Percentiles rank a stretch among this genome's conserved stretches.
Conservation (phyloP, 2,329 filamentous ascomycete species). For the Sphaerulina vaccinii region DNA sequence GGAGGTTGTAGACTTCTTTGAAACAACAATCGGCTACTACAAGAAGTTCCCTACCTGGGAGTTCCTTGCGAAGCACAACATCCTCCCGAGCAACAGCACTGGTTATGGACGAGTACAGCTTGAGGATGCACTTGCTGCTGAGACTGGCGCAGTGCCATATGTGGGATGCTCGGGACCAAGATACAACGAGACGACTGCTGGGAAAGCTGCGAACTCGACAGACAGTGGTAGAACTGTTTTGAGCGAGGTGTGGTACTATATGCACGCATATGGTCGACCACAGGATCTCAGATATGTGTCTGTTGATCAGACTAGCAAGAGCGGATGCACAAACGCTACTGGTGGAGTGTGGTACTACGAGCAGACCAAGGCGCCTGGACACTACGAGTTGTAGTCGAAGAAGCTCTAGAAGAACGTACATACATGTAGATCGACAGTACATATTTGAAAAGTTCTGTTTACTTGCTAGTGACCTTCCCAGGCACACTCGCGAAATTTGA, state of each 20-base stretch:
- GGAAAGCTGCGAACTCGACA: constrained; percentile 46
- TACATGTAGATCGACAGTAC: neutral
- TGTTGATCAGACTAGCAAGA: constrained; percentile 50
- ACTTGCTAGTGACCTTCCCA: neutral
- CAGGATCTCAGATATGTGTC: constrained; percentile 53
- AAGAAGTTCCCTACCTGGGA: constrained; percentile 58
- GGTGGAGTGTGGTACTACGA: constrained; percentile 58
- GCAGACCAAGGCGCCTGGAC: constrained; percentile 38
- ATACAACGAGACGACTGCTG: constrained; percentile 61
- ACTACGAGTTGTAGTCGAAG: constrained; percentile 2
- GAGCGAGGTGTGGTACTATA: constrained; percentile 66
- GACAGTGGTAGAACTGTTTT: constrained; percentile 60
- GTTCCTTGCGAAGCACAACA: constrained; percentile 57
- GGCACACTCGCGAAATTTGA: neutral
- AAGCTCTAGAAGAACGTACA: neutral
- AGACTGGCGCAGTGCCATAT: constrained; percentile 58
- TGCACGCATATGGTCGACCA: constrained; percentile 58
- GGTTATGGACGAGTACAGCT: constrained; percentile 56
- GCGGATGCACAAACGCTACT: constrained; percentile 56
- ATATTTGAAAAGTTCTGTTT: neutral
- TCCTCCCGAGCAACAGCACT: constrained; percentile 59
- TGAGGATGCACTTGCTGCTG: constrained; percentile 50
- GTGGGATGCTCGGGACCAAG: constrained; percentile 60
- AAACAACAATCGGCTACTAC: constrained; percentile 60
- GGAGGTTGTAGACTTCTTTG: constrained; percentile 64